Base-by-base conservation (phyloP, 441 rosid genomes). In the Pelargonium myrrhifolium region DNA sequence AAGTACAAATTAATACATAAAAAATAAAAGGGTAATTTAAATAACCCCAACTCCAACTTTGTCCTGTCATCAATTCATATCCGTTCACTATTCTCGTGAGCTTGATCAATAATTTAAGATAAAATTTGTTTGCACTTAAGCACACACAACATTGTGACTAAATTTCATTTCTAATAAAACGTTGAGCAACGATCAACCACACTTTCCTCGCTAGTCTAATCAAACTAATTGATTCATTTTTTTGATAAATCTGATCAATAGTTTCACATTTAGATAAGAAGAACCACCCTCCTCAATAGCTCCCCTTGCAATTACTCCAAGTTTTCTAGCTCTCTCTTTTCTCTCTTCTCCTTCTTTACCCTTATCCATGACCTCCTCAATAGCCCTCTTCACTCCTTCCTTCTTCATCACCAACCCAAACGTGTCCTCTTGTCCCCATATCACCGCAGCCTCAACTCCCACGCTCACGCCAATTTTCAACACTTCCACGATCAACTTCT, bases 261-360 rank as follows among this genome's bases (percentile, higher is more conserved):
- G 58, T 1, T 43, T 21, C 53, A 83, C 62, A 39, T 80, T 80
- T 10, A 61, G 42, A 65, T 75, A 73, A 64, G 91, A 89, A 2
- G 96, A 82, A 4, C 96, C 91, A 9, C 76, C 73, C 68, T 75
- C 78, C 26, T 75, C 79, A 22, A 78, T 64, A 3, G 88, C 89
- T 12, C 56, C 66, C 62, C 65, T 78, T 1, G 90, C 92, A 72
- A 68, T 65, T 8, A 56, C 53, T 7, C 69, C 71, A 26, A 80
- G 74, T 72, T 76, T 66, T 40, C 17, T 72, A 0, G 68, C 81
- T 66, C 79, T 72, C 47, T 28, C 74, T 77, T 74, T 77, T 75
- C 77, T 76, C 62, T 78, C 80, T 1, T 75, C 74, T 40, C 71
- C 26, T 68, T 75, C 74, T n/a, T 65, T 70, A 14, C 65, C 78